Evolutionary conservation across 2,329 filamentous ascomycete genomes (phyloP).

Genomic region (Aspergillus spinulosporus): DNA sequence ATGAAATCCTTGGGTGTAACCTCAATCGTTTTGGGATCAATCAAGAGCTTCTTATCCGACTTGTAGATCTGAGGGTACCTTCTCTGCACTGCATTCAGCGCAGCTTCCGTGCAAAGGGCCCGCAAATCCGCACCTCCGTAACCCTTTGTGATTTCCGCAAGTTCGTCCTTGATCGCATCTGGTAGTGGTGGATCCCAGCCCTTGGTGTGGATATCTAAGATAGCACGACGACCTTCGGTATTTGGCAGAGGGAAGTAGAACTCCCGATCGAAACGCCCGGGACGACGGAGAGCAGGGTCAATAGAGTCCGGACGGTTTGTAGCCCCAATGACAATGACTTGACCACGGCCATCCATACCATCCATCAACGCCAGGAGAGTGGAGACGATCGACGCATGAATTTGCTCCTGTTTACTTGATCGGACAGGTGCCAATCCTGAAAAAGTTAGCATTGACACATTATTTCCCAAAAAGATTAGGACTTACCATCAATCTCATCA

Average conservation of each 20-base stretch:
- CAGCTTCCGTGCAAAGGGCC: constrained; percentile 92
- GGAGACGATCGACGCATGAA: constrained; percentile 95
- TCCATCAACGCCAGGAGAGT: constrained; percentile 94
- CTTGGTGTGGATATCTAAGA: constrained; percentile 92
- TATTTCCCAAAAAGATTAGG: not conserved
- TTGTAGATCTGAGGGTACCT: constrained; percentile 96
- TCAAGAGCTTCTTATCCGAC: constrained; percentile 83
- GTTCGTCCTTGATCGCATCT: constrained; percentile 73
- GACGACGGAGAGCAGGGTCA: constrained; percentile 89
- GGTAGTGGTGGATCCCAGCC: constrained; percentile 82
- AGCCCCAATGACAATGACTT: constrained; percentile 98
- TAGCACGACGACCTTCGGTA: constrained; percentile 73
- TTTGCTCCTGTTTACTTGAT: constrained; percentile 98
- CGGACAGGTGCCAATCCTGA: constrained; percentile 78
- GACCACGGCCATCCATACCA: constrained; percentile 95
- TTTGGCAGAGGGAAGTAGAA: constrained; percentile 97
- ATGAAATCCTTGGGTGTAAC: constrained; percentile 95
- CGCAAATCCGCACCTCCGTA: constrained; percentile 95
- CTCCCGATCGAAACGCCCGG: constrained; percentile 93
- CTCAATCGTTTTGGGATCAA: constrained; percentile 79
- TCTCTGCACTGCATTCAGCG: constrained; percentile 90
- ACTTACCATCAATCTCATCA: constrained; percentile 88
- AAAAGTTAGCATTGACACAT: not conserved
- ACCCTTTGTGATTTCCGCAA: constrained; percentile 86
- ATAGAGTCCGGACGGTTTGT: constrained; percentile 97